phyloP scores from a whole-genome alignment of 495 filamentous ascomycete species.

The Penicillium verhagenii region DNA sequence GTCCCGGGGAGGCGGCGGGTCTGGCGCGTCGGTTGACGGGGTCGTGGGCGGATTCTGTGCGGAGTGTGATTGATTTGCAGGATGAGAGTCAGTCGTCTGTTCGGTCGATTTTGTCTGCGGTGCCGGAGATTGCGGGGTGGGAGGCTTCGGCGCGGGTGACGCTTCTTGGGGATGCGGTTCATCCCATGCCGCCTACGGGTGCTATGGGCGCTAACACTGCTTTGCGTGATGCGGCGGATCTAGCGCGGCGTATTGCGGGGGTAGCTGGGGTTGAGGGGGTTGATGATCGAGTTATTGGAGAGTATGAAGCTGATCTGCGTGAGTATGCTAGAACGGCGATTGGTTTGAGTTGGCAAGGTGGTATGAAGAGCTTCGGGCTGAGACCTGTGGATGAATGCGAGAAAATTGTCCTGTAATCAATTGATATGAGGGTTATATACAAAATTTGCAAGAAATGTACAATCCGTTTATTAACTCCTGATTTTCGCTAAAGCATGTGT shows the following conservation, averaged over 20 bases:
- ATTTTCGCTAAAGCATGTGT: not conserved
- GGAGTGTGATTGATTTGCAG: conserved; percentile 36
- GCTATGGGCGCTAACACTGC: conserved; percentile 61
- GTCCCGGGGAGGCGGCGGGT: conserved; percentile 20
- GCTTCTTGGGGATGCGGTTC: conserved; percentile 59
- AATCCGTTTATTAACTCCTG: not conserved
- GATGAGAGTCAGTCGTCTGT: conserved; percentile 28
- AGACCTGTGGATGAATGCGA: conserved; percentile 26
- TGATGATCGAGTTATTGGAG: conserved; percentile 17
- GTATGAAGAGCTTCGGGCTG: conserved; percentile 29
- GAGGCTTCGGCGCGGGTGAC: conserved; percentile 47
- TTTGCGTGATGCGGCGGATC: conserved; percentile 38
- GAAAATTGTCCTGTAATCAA: conserved; percentile 5
- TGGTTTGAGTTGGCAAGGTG: conserved; percentile 25
- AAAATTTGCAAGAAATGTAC: not conserved
- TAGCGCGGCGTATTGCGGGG: conserved; percentile 28
- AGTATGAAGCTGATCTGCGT: conserved; percentile 33
- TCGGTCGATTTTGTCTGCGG: conserved; percentile 36
- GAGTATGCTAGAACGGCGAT: conserved; percentile 22
- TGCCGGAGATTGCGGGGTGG: conserved; percentile 36
- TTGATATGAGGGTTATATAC: not conserved
- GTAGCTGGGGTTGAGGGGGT: conserved; percentile 25
- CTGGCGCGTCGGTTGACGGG: conserved; percentile 22
- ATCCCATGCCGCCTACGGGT: conserved; percentile 61
- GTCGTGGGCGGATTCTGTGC: conserved; percentile 32